Evolutionary conservation across 2,329 filamentous ascomycete species (phyloP).

Genomic region (Xylariomycetidae sp.): DNA sequence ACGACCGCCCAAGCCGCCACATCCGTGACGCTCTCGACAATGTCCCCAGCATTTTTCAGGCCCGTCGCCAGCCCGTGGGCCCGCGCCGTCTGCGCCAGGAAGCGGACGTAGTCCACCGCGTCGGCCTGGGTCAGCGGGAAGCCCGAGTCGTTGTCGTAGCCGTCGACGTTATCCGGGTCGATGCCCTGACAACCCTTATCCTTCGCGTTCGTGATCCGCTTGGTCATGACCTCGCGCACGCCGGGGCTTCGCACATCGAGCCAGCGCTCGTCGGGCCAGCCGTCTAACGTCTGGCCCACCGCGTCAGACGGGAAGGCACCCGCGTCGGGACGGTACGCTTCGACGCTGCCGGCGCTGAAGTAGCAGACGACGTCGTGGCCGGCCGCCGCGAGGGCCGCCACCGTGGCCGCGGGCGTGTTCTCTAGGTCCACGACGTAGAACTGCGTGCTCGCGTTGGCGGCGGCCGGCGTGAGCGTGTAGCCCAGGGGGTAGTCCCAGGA

Average conservation of each 20-base stretch:
- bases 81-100: conserved; percentile 50
- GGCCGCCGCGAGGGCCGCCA: conserved; percentile 5
- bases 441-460: conserved; percentile 6
- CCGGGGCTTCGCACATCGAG: conserved; percentile 49
- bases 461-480: conserved; percentile 8
- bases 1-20: conserved; percentile 62
- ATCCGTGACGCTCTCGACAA: conserved; percentile 43
- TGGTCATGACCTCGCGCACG: conserved; percentile 59
- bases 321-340: conserved; percentile 56
- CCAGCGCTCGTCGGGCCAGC: conserved; percentile 65
- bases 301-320: conserved; percentile 48
- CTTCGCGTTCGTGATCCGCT: conserved; percentile 51
- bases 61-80: conserved; percentile 54
- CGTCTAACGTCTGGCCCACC: conserved; percentile 51
- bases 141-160: conserved; percentile 58
- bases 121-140: conserved; percentile 51
- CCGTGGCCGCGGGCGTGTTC: conserved; percentile 7
- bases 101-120: conserved; percentile 53
- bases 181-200: conserved; percentile 62
- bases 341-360: conserved; percentile 66
- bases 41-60: conserved; percentile 61
- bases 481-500: conserved; percentile 15
- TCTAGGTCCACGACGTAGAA: conserved; percentile 13
- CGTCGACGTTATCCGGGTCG: conserved; percentile 67
- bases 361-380: conserved; percentile 56